phyloP scores from a whole-genome alignment of 148 eudicot genomes.

The Pharnaceum exiguum region DNA sequence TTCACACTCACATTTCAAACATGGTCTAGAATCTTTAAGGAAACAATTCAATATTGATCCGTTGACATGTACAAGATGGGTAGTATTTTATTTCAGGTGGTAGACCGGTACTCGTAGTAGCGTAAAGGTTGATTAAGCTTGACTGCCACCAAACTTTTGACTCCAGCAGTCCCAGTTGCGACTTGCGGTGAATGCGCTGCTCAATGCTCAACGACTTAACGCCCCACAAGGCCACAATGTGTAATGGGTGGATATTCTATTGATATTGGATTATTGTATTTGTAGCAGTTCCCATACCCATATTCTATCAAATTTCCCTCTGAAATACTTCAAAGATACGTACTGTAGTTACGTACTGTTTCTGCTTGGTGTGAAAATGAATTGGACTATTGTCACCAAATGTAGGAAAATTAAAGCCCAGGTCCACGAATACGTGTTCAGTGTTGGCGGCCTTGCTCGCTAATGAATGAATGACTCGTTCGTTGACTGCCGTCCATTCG shows the following conservation, averaged over 20 bases:
- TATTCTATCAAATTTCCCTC: no score
- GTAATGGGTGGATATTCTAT: no score
- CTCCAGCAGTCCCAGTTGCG: slow-evolving; percentile 9
- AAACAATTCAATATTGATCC: slow-evolving; percentile 3
- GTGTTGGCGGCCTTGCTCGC: neutral
- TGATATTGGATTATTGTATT: no score
- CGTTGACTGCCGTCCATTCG: slow-evolving; percentile 26
- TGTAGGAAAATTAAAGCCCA: slow-evolving; percentile 8
- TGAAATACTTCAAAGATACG: no score
- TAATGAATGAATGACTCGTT: neutral
- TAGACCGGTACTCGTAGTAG: no score
- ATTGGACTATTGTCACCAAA: neutral
- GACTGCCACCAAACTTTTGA: slow-evolving; percentile 30
- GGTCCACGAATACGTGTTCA: slow-evolving; percentile 9
- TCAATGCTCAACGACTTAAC: slow-evolving; percentile 13
- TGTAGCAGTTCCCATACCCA: no score
- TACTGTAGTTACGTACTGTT: no score
- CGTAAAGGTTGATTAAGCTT: neutral
- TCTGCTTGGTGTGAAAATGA: no score
- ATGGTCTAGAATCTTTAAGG: neutral
- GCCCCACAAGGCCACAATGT: no score
- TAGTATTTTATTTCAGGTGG: no score
- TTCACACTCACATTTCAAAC: slow-evolving; percentile 27
- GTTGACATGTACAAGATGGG: slow-evolving; percentile 18
- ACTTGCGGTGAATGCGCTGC: slow-evolving; percentile 30